Base-by-base conservation (phyloP, 768 basidiomycete species). In the Pulveroboletus sp. region DNA sequence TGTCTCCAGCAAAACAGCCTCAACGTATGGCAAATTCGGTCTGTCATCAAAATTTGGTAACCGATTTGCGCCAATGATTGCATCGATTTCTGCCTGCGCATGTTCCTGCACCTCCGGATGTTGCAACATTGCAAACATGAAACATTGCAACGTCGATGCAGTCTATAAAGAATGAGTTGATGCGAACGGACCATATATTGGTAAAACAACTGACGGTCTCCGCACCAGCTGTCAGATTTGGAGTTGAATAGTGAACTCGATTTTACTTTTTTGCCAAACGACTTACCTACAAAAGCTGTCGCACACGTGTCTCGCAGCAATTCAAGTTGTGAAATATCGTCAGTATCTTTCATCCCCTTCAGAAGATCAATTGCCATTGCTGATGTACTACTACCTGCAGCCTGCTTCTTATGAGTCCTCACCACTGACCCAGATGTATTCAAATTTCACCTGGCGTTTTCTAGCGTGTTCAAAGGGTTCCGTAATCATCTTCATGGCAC, bases 111-210 rank as follows among this genome's bases (percentile, higher is more conserved):
- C 60, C 6, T 65, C 63, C 1, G 71, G 71, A 43, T 68, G 35
- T 11, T 51, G 48, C 9, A 63, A n/a, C 64, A 71, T 72, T 10
- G 61, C 63, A 16, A 70, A 53, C 49, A 71, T 52, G 45, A 73
- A 71, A 1, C 35, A 48, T 22, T 50, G 47, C 43, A 64, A 20
- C 4, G 49, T 51, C 1, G 63, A 35, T 1, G 42, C 17, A 1
- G 48, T 45, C 55, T 58, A 31, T 5, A 42, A 38, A 52, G 12
- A 24, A 3, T 43, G 29, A 47, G 31, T 14, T 27, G 6, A 35
- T 14, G 44, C 10, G 24, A 42, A 20, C 6, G 42, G 9, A 5
- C 24, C 2, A 40, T 1, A 3, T 1, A 29, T 14, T n/a, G 2
- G n/a, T 17, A 2, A 19, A 6, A 54, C 61, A 6, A 54, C 61